Conservation (phyloP, 2,329 filamentous ascomycete species). For the Aspergillus uvarum region DNA sequence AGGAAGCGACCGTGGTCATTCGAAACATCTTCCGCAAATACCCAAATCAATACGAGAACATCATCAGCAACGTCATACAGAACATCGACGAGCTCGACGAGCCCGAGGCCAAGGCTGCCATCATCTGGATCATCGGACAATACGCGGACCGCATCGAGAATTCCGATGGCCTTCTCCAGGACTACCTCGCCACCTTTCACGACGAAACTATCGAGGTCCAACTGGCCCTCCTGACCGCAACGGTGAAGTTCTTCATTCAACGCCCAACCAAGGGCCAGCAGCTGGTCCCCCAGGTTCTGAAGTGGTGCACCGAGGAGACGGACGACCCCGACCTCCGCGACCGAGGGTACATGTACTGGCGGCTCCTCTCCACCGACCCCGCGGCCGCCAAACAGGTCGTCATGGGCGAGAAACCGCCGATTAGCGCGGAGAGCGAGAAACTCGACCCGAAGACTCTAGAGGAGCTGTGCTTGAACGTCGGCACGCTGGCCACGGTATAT, state of each 20-base stretch:
- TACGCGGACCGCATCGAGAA: constrained; percentile 98
- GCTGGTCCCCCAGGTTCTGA: constrained; percentile 88
- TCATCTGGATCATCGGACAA: constrained; percentile 99
- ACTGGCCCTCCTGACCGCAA: constrained; percentile 88
- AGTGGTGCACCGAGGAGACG: constrained; percentile 99
- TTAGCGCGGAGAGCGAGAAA: constrained; percentile 93
- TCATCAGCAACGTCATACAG: constrained; percentile 92
- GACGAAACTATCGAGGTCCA: constrained; percentile 97
- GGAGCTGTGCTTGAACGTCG: constrained; percentile 95
- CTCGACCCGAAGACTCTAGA: constrained; percentile 88
- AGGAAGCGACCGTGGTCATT: constrained; percentile 97
- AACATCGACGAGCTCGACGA: constrained; percentile 96
- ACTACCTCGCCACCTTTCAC: constrained; percentile 89
- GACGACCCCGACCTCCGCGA: constrained; percentile 96
- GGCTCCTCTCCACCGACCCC: constrained; percentile 87
- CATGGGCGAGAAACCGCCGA: constrained; percentile 96
- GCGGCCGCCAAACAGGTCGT: constrained; percentile 81
- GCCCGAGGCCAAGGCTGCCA: constrained; percentile 94
- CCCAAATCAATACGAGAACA: constrained; percentile 96
- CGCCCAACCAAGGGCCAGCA: constrained; percentile 91
- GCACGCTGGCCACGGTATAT: constrained; percentile 94
- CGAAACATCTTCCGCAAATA: constrained; percentile 99
- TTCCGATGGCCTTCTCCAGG: constrained; percentile 86
- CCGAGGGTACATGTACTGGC: constrained; percentile 99
- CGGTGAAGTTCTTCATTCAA: constrained; percentile 97